phyloP scores from a whole-genome alignment of 768 basidiomycete genomes.

The Termitomyces sp. region DNA sequence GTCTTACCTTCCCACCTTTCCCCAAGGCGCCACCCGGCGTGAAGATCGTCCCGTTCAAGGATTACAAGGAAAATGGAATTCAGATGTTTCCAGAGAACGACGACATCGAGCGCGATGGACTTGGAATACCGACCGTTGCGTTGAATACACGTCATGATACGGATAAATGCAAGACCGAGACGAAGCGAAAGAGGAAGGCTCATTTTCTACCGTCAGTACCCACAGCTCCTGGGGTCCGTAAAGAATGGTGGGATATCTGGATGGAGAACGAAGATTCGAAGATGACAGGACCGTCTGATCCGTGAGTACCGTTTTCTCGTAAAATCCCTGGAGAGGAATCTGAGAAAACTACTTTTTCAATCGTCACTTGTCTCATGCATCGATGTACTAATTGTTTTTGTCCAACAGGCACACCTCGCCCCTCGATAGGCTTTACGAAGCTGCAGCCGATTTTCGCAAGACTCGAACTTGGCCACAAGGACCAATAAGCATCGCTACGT shows the following conservation, averaged over 20 bases:
- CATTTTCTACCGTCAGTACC: conserved; percentile 8
- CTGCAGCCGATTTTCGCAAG: conserved; percentile 52
- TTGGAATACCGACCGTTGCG: conserved; percentile 64
- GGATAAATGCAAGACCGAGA: conserved; percentile 55
- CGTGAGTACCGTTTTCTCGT: conserved; percentile 35
- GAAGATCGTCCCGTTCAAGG: conserved; percentile 37
- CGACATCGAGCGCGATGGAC: conserved; percentile 60
- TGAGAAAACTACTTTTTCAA: not conserved
- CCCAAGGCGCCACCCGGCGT: conserved; percentile 38
- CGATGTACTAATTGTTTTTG: not conserved
- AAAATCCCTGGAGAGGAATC: not conserved
- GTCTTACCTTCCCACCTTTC: conserved; percentile 46
- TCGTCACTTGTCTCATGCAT: not conserved
- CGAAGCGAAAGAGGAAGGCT: conserved; percentile 48
- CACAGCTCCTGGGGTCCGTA: conserved; percentile 12
- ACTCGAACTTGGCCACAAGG: conserved; percentile 37
- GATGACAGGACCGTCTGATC: conserved; percentile 39
- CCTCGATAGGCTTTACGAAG: conserved; percentile 56
- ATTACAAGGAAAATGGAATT: conserved; percentile 39
- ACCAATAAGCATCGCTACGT: conserved; percentile 31
- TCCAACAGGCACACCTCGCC: conserved; percentile 36
- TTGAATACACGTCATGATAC: conserved; percentile 49
- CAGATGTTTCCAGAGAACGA: conserved; percentile 39
- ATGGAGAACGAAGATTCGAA: conserved; percentile 53
- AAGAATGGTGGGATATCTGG: conserved; percentile 74